Base-by-base conservation (phyloP, 345 rosid species). In the Melastoma malabathricum region DNA sequence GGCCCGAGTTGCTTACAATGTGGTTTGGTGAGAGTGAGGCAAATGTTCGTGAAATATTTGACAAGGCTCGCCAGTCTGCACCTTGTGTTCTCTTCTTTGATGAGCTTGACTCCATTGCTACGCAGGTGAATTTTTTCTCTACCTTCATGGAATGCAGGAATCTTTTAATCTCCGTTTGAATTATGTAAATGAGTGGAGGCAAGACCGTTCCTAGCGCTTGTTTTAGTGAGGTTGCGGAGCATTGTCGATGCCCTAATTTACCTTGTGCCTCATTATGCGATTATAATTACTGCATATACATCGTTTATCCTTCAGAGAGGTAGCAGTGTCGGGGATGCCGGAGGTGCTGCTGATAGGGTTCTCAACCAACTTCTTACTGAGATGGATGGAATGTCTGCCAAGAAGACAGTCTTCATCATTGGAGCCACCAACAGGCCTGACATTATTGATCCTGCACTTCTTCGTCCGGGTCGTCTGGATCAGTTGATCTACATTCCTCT, bases 11-110 rank as follows among this genome's bases (percentile, higher is more conserved):
- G 62, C 95, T 89, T 15, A 89, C 95, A 1, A 89, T 89, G 97
- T 89, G 97, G 97, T 89, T 89, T 60, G 95, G 95, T 46, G 93
- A 89, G 67, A 89, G 95, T 59, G 97, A 89, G 57, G 97, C 97
- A 38, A 89, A 89, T 44, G 97, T 89, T 3, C 73, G 97, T 50
- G 97, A 89, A 66, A 89, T 89, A 48, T 89, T 89, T 57, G 97
- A 89, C 70, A 89, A 89, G 80, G 95, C 95, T 54, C 85, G 95
- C 46, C 83, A 77, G 14, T 89, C 97, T 54, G 95, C 97, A 62
- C 97, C 95, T 56, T 89, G 97, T 61, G 93, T 89, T 59, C 78
- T 89, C 46, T 89, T 89, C 69, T 89, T 85, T 50, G 97, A 89
- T 66, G 95, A 89, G 52, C 95, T 89, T 1, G 95, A 89, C 75